Evolutionary conservation across 495 filamentous ascomycete species (phyloP).

Genomic region (Xylaria intraflava): DNA sequence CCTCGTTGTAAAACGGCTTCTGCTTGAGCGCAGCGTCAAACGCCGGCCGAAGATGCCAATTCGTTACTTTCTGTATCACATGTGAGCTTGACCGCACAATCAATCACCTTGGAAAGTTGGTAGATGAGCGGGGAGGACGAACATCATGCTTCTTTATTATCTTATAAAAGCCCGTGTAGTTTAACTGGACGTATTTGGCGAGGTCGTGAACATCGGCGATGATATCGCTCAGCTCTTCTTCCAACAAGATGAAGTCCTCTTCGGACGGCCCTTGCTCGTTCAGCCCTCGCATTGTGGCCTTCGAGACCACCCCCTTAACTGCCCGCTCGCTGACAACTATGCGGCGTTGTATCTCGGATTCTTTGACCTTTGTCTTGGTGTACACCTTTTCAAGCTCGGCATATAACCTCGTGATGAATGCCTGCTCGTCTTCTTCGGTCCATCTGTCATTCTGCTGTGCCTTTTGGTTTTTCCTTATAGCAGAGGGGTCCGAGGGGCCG

Average conservation of each 20-base stretch:
- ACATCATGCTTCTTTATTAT: slow-evolving; percentile 99
- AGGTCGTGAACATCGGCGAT: slow-evolving; percentile 98
- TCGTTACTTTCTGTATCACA: slow-evolving; percentile 71
- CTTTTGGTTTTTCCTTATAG: slow-evolving; percentile 41
- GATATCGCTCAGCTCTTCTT: slow-evolving; percentile 93
- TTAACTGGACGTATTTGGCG: slow-evolving; percentile 96
- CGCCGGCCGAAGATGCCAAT: slow-evolving; percentile 87
- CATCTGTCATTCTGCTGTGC: slow-evolving; percentile 57
- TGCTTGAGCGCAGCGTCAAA: slow-evolving; percentile 90
- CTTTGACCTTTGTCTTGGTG: slow-evolving; percentile 92
- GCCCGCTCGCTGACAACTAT: slow-evolving; percentile 83
- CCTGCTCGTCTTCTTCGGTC: slow-evolving; percentile 87
- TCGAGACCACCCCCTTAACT: slow-evolving; percentile 76
- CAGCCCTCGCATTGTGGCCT: slow-evolving; percentile 53
- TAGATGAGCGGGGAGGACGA: slow-evolving; percentile 27
- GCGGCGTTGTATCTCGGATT: slow-evolving; percentile 82
- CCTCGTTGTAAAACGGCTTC: slow-evolving; percentile 96
- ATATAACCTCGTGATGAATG: slow-evolving; percentile 81
- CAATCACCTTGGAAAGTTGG: neutral
- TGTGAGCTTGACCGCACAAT: slow-evolving; percentile 19
- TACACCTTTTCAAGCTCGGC: slow-evolving; percentile 93
- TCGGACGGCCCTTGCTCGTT: slow-evolving; percentile 61
- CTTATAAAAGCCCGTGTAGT: slow-evolving; percentile 99
- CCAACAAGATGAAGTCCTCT: slow-evolving; percentile 88
- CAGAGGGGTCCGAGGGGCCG: slow-evolving; percentile 12